A percentile compares a stretch with the other conserved stretches of the same genome.
phyloP scores from a whole-genome alignment of 2,329 filamentous ascomycete genomes.

The Talaromyces sp. region DNA sequence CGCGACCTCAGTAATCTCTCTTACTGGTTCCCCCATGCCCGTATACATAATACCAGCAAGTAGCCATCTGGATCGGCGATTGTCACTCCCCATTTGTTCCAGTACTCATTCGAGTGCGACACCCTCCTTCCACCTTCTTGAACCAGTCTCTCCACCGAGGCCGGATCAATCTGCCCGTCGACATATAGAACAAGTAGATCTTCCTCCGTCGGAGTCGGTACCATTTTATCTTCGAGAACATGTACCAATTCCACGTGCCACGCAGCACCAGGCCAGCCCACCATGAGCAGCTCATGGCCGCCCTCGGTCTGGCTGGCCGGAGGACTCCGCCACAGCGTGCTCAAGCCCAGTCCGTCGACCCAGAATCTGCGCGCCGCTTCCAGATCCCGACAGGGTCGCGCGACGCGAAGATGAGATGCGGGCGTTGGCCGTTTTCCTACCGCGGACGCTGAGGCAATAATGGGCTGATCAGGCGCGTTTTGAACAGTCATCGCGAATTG shows the following conservation, averaged over 20 bases:
- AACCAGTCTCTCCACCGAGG: constrained; percentile 31
- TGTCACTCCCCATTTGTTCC: constrained; percentile 42
- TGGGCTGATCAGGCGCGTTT: not conserved
- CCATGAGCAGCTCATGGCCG: constrained; percentile 39
- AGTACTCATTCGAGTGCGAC: constrained; percentile 41
- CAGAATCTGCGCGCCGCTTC: constrained; percentile 39
- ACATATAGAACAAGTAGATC: constrained; percentile 44
- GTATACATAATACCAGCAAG: constrained; percentile 34
- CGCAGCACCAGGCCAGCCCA: constrained; percentile 31
- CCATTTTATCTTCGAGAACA: constrained; percentile 18
- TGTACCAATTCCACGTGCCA: constrained; percentile 45
- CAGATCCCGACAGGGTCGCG: constrained; percentile 38
- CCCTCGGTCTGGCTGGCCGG: constrained; percentile 14
- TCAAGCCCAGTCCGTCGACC: constrained; percentile 37
- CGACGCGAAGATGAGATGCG: constrained; percentile 31
- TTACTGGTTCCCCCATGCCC: constrained; percentile 11
- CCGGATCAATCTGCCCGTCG: constrained; percentile 24
- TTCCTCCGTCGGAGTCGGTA: constrained; percentile 34
- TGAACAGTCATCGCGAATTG: not conserved
- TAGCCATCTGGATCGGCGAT: constrained; percentile 45
- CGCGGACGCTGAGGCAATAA: not conserved
- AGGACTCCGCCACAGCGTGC: constrained; percentile 24
- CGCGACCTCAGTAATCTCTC: not conserved
- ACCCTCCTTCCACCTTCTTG: constrained; percentile 30
- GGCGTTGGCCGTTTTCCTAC: constrained; percentile 9